Percentiles rank a stretch among this genome's conserved stretches.
phyloP scores from a whole-genome alignment of 352 stramenopile species.

The Pythium plurisporium region DNA sequence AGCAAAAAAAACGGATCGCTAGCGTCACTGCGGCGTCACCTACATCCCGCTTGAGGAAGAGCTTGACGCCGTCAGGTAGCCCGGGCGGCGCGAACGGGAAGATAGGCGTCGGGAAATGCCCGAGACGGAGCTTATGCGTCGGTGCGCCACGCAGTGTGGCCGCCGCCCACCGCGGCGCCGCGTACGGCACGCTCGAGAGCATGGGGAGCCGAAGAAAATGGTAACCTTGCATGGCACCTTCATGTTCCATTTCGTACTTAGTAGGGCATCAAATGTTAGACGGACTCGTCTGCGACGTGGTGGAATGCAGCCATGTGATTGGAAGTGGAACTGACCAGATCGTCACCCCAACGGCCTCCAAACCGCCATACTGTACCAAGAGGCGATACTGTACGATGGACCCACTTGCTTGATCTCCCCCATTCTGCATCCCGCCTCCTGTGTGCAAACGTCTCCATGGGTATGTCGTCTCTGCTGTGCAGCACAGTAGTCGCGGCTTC shows the following conservation, averaged over 20 bases:
- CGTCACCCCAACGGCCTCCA: too few relatives aligned
- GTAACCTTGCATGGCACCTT: neutral
- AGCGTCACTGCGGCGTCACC: neutral
- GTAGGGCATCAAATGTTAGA: neutral
- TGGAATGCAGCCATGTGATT: slow-evolving; percentile 18
- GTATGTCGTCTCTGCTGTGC: too few relatives aligned
- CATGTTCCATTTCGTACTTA: slow-evolving; percentile 5
- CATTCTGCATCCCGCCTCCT: too few relatives aligned
- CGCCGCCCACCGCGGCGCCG: slow-evolving; percentile 51
- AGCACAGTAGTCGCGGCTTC: neutral
- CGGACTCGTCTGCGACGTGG: slow-evolving; percentile 12
- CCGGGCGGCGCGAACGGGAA: slow-evolving; percentile 67
- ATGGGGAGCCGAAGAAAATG: slow-evolving; percentile 18
- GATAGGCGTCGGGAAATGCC: slow-evolving; percentile 81
- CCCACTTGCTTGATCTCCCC: too few relatives aligned
- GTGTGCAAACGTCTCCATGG: too few relatives aligned
- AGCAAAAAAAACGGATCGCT: neutral
- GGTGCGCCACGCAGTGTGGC: slow-evolving; percentile 39
- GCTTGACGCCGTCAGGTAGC: slow-evolving; percentile 56
- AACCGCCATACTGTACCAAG: too few relatives aligned
- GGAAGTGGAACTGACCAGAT: too few relatives aligned
- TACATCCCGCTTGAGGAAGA: slow-evolving; percentile 86
- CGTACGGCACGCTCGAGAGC: slow-evolving; percentile 62
- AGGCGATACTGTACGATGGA: too few relatives aligned
- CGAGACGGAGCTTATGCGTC: slow-evolving; percentile 45